Conservation (phyloP, 805 yeast genomes). For the Wickerhamiella alocasiicola region DNA sequence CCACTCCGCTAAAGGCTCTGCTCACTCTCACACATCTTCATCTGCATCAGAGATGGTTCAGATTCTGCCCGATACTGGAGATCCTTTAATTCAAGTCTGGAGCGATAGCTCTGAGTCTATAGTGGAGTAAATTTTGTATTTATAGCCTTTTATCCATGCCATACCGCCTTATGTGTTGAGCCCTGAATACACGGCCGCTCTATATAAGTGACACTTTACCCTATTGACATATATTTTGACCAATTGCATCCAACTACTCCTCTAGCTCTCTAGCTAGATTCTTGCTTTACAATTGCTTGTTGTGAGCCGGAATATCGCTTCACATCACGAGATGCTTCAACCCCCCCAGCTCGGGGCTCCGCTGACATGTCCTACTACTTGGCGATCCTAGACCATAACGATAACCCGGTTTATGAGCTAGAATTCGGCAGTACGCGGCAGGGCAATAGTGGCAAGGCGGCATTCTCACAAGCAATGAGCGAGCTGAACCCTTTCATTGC, state of each 20-base stretch:
- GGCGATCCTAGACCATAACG: conserved; percentile 76
- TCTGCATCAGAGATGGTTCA: neutral
- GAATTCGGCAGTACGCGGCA: conserved; percentile 68
- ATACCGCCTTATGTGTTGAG: no score
- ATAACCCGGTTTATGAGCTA: conserved; percentile 75
- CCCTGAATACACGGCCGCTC: no score
- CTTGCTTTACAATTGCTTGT: no score
- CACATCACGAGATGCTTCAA: no score
- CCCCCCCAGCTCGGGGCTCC: no score
- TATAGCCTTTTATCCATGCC: no score
- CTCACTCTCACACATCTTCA: neutral
- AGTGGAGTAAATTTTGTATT: no score
- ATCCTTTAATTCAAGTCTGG: neutral
- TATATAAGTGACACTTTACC: no score
- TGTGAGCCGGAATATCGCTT: no score
- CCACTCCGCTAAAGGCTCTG: neutral
- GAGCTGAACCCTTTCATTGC: conserved; percentile 81
- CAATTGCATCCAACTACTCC: no score
- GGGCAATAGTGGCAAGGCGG: conserved; percentile 49
- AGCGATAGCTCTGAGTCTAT: neutral
- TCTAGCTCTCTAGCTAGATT: no score
- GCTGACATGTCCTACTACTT: conserved; percentile 71
- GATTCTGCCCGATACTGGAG: neutral
- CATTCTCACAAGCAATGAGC: conserved; percentile 54
- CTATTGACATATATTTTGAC: no score